Evolutionary conservation across 768 basidiomycete genomes (phyloP).

Genomic region (Naematelia encephala): DNA sequence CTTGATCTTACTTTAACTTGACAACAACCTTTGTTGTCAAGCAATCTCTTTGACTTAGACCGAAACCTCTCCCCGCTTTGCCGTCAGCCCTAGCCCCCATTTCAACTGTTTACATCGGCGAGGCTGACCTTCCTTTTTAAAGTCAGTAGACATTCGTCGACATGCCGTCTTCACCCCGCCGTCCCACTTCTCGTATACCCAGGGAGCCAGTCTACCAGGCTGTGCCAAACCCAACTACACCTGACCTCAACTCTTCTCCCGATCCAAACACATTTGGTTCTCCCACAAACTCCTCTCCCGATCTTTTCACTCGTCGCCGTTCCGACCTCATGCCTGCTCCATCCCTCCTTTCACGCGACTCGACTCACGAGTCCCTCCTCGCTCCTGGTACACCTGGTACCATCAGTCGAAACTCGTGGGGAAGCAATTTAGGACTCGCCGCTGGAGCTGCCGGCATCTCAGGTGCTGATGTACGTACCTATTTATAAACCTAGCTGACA

Average conservation of each 20-base stretch:
- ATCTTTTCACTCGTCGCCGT: constrained; percentile 5
- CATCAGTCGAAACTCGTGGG: constrained; percentile 31
- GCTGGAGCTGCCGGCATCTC: constrained; percentile 28
- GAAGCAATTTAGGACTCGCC: constrained; percentile 31
- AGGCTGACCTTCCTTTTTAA: not conserved
- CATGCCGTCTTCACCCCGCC: constrained; percentile 4
- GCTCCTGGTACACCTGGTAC: constrained; percentile 30
- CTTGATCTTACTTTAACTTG: too few species aligned
- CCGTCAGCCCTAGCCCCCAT: not conserved
- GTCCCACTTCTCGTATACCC: not conserved
- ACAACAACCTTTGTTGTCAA: too few species aligned
- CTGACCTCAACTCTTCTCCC: constrained; percentile 15
- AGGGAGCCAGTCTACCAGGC: constrained; percentile 15
- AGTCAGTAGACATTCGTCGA: not conserved
- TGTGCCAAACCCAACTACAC: constrained; percentile 10
- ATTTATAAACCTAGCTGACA: not conserved
- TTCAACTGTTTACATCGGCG: not conserved
- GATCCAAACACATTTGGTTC: constrained; percentile 14
- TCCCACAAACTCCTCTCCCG: constrained; percentile 12
- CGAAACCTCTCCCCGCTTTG: not conserved
- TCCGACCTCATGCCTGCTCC: constrained; percentile 35
- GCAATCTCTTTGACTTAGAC: too few species aligned
- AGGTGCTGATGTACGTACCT: constrained; percentile 25
- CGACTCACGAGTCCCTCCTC: constrained; percentile 20
- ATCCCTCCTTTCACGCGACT: constrained; percentile 38